A percentile compares a stretch with the other conserved stretches of the same genome.
These are phyloP conservation scores for Gentiana macrophylla DNA, from an alignment of 257 asterid species.

Conservation along the genomic window DNA sequence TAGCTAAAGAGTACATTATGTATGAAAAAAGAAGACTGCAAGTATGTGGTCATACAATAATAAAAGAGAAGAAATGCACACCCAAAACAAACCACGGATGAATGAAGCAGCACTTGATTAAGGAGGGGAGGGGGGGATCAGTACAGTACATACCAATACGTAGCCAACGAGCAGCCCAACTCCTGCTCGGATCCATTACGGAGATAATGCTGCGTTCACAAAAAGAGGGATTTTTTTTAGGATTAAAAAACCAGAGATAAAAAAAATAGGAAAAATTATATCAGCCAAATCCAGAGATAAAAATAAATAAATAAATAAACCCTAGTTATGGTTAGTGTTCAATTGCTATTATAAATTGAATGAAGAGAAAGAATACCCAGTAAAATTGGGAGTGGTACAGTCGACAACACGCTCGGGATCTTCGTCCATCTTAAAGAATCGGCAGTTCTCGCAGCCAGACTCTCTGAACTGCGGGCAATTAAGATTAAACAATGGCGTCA, in stretches of 20 bases:
- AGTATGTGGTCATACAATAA: too few relatives aligned
- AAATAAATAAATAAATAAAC: not conserved
- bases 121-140: not conserved
- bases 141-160: constrained; percentile 47
- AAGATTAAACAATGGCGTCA: too few relatives aligned
- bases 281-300: not conserved
- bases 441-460: constrained; percentile 94
- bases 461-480: constrained; percentile 53
- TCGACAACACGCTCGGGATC: constrained; percentile 77
- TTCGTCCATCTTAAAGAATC: constrained; percentile 79
- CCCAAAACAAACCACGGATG: too few relatives aligned
- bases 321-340: not conserved
- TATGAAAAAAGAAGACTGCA: too few relatives aligned
- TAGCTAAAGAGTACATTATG: too few relatives aligned
- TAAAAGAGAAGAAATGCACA: too few relatives aligned
- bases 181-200: constrained; percentile 80
- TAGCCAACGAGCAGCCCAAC: constrained; percentile 98
- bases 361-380: constrained; percentile 39
- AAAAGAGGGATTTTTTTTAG: not conserved
- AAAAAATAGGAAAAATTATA: not conserved
- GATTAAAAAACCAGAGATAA: too few relatives aligned
- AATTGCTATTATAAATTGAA: not conserved
- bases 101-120: too few relatives aligned
- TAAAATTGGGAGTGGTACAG: constrained; percentile 83
- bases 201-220: constrained; percentile 51